Base-by-base conservation (phyloP, 2,329 filamentous ascomycete species). In the Immersiporthe knoxdaviesiana region DNA sequence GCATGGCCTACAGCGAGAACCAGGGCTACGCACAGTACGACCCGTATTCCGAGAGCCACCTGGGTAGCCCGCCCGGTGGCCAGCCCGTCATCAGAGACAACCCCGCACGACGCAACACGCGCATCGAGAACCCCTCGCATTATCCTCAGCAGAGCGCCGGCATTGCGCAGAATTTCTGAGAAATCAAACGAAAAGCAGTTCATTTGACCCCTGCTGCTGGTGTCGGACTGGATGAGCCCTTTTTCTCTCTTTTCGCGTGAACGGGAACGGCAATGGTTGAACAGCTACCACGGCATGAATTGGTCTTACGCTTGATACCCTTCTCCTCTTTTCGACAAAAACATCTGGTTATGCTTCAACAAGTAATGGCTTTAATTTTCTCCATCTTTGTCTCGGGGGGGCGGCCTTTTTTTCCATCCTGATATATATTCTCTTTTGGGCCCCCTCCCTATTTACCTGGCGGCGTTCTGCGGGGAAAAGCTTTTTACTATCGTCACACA, bases 141-240 rank as follows among this genome's bases (percentile, higher is more conserved):
- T 97, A 92, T 76, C 94, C 95, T 14, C 93, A 97, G 77, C 94
- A 97, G 83, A 97, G 92, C 75, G 93, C 93, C 52, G 96, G 96
- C 70, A 97, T 99, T 76, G 92, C 96, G 41, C 96, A 98, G 81
- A 99, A 99, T 80, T 99, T 99, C 76, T 98, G 88, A 79, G 30
- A 30, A 67, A n/a, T n/a, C n/a, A 24, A 24, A 30, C 5, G 6
- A 32, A 56, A 18, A 30, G 14, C 24, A 35, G 35, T n/a, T n/a
- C n/a, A n/a, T n/a, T n/a, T n/a, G n/a, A 50, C 47, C n/a, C n/a
- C n/a, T n/a, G n/a, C 7, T 50, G 47, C 47, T 32, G 24, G 54
- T 58, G 30, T 50, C 50, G 52, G 52, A 52, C 4, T 21, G 32
- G 10, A 47, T 68, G 63, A 58, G 66, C 62, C n/a, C n/a, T n/a